These are phyloP conservation scores for Cladophialophora yegresii DNA, from an alignment of 2,329 filamentous ascomycete species.

Conservation along the genomic window DNA sequence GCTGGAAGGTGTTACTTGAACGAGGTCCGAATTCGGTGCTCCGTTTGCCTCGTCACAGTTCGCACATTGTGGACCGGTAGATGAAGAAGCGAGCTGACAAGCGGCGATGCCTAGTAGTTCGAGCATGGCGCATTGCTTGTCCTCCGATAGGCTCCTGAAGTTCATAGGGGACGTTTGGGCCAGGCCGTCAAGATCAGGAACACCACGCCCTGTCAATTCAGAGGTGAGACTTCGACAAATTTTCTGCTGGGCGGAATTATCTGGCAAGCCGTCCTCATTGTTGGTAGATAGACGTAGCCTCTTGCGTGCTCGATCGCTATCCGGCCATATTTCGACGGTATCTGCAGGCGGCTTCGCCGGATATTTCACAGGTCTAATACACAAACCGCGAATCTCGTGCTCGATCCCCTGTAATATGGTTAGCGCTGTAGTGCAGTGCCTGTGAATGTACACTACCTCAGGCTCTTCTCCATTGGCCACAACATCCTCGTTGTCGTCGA, in stretches of 20 bases:
- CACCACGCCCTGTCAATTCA: slow-evolving; percentile 42
- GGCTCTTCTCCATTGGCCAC: background rate
- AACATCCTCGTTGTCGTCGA: slow-evolving; percentile 16
- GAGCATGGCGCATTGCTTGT: slow-evolving; percentile 56
- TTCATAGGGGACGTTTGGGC: slow-evolving; percentile 45
- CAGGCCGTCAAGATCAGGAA: slow-evolving; percentile 45
- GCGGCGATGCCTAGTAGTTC: slow-evolving; percentile 59
- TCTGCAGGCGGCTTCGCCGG: slow-evolving; percentile 12
- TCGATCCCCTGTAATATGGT: slow-evolving; percentile 12
- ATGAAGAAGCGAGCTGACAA: slow-evolving; percentile 49
- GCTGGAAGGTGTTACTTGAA: slow-evolving; percentile 30
- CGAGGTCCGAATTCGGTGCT: background rate
- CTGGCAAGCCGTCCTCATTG: slow-evolving; percentile 38
- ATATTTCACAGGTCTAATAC: slow-evolving; percentile 4
- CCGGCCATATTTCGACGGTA: slow-evolving; percentile 22
- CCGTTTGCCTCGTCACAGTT: slow-evolving; percentile 42
- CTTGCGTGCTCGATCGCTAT: slow-evolving; percentile 41
- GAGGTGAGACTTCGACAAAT: slow-evolving; percentile 41
- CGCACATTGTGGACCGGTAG: slow-evolving; percentile 36
- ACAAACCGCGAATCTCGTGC: slow-evolving; percentile 22
- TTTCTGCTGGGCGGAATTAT: slow-evolving; percentile 33
- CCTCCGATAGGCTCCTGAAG: slow-evolving; percentile 54
- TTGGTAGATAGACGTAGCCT: slow-evolving; percentile 41
- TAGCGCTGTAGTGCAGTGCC: background rate
- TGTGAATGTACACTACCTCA: slow-evolving; percentile 14